Evolutionary conservation across 495 filamentous ascomycete genomes (phyloP), one percentile per base, ranked within the genome.

Genomic region (Xylaria palmicola): DNA sequence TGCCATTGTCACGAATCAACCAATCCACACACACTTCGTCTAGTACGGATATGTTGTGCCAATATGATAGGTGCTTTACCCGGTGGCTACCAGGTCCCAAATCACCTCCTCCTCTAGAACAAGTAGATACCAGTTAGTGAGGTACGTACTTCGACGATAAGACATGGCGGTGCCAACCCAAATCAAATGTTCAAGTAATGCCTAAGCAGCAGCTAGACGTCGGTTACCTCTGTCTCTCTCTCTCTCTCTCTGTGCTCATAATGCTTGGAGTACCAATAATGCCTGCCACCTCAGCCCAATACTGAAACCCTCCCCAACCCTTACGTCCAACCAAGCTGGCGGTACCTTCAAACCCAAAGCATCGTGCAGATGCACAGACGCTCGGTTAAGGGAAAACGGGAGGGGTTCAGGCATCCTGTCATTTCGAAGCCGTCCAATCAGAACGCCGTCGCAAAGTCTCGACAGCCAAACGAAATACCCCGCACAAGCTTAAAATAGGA

Each of bases 241-340:
- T n/a, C n/a, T n/a, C n/a, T n/a, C n/a, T n/a, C n/a, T n/a, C n/a
- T n/a, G n/a, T n/a, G n/a, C n/a, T n/a, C n/a, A n/a, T n/a, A n/a
- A n/a, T n/a, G n/a, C n/a, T n/a, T n/a, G n/a, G n/a, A n/a, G n/a
- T n/a, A n/a, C n/a, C n/a, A n/a, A n/a, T n/a, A n/a, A n/a, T n/a
- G n/a, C n/a, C n/a, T n/a, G n/a, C n/a, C n/a, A n/a, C n/a, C n/a
- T n/a, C n/a, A n/a, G n/a, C n/a, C 7, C 48, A 34, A 51, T 51
- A 34, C 48, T 29, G 48, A 51, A 48, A 51, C 45, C 24, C 26
- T 48, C 45, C 48, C 48, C 20, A 8, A 12, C 29, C 52, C 37
- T 34, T 32, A 56, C 37, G 44, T 37, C 53, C 53, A 56, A 56
- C 53, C 53, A 32, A 19, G 17, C 53, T 56, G 53, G 53, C 53